Evolutionary conservation across 2,329 filamentous ascomycete genomes (phyloP).

Genomic region (Curvularia sp.): DNA sequence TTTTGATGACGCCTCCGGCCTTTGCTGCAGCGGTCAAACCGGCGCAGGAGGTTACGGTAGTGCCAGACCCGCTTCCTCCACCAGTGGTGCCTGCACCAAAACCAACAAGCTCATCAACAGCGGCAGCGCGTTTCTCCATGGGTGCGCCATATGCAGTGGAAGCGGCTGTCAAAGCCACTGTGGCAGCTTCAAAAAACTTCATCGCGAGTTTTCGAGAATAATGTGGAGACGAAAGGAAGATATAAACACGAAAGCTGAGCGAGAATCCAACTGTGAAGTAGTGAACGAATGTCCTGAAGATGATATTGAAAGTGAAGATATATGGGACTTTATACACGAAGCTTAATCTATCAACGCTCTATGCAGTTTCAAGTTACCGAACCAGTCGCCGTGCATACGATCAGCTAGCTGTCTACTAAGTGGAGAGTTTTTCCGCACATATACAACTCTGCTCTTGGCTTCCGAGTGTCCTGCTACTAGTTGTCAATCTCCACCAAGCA

Average conservation of each 20-base stretch:
- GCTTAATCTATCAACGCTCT: conserved; percentile 8
- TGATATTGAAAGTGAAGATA: background rate
- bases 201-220: conserved; percentile 24
- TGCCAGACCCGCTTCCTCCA: conserved; percentile 62
- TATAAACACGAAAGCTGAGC: background rate
- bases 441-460: conserved; percentile 15
- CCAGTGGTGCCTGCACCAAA: conserved; percentile 63
- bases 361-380: conserved; percentile 20
- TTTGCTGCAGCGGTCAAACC: conserved; percentile 59
- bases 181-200: conserved; percentile 37
- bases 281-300: conserved; percentile 9
- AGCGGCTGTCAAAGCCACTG: conserved; percentile 35
- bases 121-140: conserved; percentile 37
- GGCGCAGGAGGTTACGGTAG: conserved; percentile 61
- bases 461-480: background rate
- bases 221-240: background rate
- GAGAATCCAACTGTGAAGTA: conserved; percentile 26
- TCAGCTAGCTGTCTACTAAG: conserved; percentile 3
- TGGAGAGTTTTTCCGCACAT: conserved; percentile 24
- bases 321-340: conserved; percentile 20
- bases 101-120: conserved; percentile 48
- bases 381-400: conserved; percentile 28
- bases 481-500: conserved; percentile 34
- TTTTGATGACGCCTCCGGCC: conserved; percentile 43
- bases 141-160: conserved; percentile 33